phyloP scores from a whole-genome alignment of 2,329 filamentous ascomycete species.

The Parastagonospora nodorum region DNA sequence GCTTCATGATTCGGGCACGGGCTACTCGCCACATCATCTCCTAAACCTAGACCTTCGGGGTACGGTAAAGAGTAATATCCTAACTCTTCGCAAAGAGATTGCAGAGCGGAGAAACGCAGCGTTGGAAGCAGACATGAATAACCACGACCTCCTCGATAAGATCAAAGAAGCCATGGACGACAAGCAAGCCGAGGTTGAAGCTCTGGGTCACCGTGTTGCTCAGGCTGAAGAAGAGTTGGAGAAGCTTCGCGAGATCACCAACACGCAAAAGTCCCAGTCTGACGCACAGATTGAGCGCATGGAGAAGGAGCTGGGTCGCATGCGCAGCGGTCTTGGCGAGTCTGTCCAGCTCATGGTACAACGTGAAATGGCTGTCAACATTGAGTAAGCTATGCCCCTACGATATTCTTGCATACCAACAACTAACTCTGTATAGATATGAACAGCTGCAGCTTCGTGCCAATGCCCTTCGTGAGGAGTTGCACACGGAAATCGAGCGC shows the following conservation, averaged over 20 bases:
- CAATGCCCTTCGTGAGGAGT: conserved; percentile 85
- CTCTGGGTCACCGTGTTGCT: conserved; percentile 83
- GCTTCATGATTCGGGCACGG: conserved; percentile 78
- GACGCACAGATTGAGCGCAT: conserved; percentile 98
- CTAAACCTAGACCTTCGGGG: conserved; percentile 88
- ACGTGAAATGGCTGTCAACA: conserved; percentile 92
- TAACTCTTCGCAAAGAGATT: conserved; percentile 82
- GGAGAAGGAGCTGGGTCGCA: conserved; percentile 96
- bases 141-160: conserved; percentile 89
- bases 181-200: conserved; percentile 89
- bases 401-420: neutral
- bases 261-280: conserved; percentile 82
- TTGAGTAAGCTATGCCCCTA: conserved; percentile 69
- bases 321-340: conserved; percentile 82
- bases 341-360: conserved; percentile 92
- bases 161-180: conserved; percentile 98
- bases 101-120: conserved; percentile 83
- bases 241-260: conserved; percentile 85
- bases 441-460: conserved; percentile 88
- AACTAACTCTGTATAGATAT: conserved; percentile 62
- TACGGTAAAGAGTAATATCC: conserved; percentile 77
- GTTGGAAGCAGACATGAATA: conserved; percentile 90
- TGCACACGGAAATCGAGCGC: conserved; percentile 95
- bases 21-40: conserved; percentile 88
- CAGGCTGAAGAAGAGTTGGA: conserved; percentile 94